Percentiles rank a stretch among this genome's conserved stretches.
Evolutionary conservation across 179 eudicot genomes (phyloP).

Genomic region (Nepenthes alata): DNA sequence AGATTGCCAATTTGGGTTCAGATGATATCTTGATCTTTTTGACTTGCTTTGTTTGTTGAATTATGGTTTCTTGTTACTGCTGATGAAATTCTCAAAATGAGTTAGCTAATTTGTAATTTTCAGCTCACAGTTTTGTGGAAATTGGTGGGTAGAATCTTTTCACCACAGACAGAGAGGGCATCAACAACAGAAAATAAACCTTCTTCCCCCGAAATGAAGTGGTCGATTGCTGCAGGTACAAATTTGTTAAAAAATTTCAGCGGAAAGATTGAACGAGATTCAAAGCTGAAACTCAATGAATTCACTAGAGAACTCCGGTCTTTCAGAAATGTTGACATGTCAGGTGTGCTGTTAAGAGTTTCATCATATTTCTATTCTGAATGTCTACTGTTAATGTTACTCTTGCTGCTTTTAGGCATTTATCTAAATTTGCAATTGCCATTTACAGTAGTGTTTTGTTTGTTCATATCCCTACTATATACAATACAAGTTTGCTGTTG

Average conservation of each 20-base stretch:
- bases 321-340: conserved; percentile 62
- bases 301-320: conserved; percentile 78
- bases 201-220: conserved; percentile 43
- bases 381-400: not conserved
- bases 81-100: conserved; percentile 4
- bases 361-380: not conserved
- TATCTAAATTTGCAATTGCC: not conserved
- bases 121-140: conserved; percentile 97
- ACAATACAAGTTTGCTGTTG: too few relatives aligned
- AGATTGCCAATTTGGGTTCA: not conserved
- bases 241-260: conserved; percentile 42
- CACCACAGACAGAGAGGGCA: conserved; percentile 40
- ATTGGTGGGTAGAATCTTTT: conserved; percentile 52
- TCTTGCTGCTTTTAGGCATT: not conserved
- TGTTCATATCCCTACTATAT: too few relatives aligned
- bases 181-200: conserved; percentile 36
- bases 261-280: conserved; percentile 60
- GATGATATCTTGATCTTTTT: not conserved
- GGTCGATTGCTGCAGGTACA: conserved; percentile 78
- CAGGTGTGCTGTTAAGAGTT: conserved; percentile 34
- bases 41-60: not conserved
- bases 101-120: conserved; percentile 46
- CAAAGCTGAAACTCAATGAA: conserved; percentile 65
- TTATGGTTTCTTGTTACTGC: conserved; percentile 5
- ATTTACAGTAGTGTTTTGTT: too few relatives aligned